These are phyloP conservation scores for Tetrahymena malaccensis DNA, from an alignment of 73 alveolate genomes.

Conservation along the genomic window DNA sequence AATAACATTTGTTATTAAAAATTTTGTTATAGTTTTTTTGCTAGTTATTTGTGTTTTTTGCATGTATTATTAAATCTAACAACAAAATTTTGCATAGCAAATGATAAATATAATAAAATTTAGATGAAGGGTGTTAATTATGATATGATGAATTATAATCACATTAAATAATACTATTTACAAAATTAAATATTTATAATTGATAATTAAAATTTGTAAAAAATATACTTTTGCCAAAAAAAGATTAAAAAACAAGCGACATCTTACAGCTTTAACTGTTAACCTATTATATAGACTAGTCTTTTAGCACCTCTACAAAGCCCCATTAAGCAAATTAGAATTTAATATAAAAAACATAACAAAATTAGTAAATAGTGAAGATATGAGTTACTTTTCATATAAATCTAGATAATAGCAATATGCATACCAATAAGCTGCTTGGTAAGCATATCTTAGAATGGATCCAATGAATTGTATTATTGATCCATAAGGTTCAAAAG, in stretches of 20 bases:
- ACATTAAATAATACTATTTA: neutral
- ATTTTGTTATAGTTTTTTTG: neutral
- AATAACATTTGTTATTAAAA: neutral
- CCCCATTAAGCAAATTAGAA: neutral
- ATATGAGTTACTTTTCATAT: neutral
- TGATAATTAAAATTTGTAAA: neutral
- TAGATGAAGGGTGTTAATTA: neutral
- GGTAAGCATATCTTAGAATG: neutral
- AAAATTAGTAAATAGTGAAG: neutral
- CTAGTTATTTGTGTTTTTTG: neutral
- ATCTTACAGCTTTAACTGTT: neutral
- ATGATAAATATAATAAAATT: no score
- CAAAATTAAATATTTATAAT: neutral
- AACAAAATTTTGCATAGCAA: neutral
- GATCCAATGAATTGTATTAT: slow-evolving; percentile 35
- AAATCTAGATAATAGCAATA: neutral
- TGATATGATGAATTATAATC: neutral
- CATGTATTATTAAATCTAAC: neutral
- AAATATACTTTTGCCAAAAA: neutral
- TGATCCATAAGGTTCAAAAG: neutral
- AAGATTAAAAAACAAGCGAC: neutral
- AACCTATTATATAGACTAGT: neutral
- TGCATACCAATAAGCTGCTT: neutral
- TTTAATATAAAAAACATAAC: neutral
- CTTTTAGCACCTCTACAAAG: neutral